Percentiles rank a stretch among this genome's conserved stretches.
Conservation (phyloP, 225 moss, liverwort and hornwort genomes). For the Thuidium tamariscinum region DNA sequence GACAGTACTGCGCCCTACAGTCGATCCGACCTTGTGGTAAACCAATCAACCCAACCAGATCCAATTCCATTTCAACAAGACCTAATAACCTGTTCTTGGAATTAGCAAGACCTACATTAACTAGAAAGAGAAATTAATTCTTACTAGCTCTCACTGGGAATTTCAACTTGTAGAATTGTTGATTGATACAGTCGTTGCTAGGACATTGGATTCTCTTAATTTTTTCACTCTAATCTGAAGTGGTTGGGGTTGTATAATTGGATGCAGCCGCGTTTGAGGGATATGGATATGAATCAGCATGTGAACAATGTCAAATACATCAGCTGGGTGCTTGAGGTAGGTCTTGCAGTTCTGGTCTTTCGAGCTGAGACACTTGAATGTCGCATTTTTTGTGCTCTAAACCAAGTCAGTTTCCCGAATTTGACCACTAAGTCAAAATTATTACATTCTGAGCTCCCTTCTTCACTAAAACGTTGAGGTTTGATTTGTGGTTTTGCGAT, state of each 20-base stretch:
- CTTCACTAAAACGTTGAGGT: not conserved
- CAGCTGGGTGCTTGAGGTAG: constrained; percentile 89
- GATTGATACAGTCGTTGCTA: not conserved
- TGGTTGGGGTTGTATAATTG: not conserved
- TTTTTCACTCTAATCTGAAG: not conserved
- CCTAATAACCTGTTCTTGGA: not conserved
- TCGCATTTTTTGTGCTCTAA: not conserved
- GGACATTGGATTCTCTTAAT: not conserved
- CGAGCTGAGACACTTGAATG: not conserved
- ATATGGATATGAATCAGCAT: constrained; percentile 93
- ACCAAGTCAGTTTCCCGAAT: not conserved
- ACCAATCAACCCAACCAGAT: not conserved
- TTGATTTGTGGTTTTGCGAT: not conserved
- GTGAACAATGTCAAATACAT: constrained; percentile 93
- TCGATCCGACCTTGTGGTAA: constrained; percentile 75
- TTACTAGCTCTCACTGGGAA: not conserved
- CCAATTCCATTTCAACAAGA: not conserved
- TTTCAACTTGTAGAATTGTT: not conserved
- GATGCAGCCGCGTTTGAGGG: constrained; percentile 68
- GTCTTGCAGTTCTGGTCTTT: not conserved
- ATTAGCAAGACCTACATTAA: not conserved
- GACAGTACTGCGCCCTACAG: constrained; percentile 45
- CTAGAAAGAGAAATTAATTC: not conserved
- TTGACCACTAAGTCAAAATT: not conserved
- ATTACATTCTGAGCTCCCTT: not conserved